Evolutionary conservation across 2,329 filamentous ascomycete species (phyloP).

Genomic region (Acrocalymma vagum): DNA sequence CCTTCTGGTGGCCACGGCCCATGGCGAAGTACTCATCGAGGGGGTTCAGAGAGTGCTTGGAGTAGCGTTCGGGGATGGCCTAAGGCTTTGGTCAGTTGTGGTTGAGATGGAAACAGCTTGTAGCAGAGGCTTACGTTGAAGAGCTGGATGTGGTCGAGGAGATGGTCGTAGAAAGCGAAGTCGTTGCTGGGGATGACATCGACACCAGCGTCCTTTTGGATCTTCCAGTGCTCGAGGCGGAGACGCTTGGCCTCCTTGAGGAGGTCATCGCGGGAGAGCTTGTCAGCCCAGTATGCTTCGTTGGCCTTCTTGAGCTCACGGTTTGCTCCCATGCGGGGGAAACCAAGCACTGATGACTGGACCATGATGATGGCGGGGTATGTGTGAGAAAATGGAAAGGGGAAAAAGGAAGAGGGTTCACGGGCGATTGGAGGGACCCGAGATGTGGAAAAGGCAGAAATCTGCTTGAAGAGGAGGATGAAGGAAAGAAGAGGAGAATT

Average conservation of each 20-base stretch:
- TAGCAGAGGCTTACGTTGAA: conserved; percentile 75
- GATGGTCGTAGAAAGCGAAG: conserved; percentile 98
- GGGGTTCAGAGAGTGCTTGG: conserved; percentile 83
- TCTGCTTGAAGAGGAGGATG: no score
- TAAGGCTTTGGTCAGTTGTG: conserved; percentile 50
- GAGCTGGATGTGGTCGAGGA: conserved; percentile 97
- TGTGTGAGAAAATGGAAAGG: conserved; percentile 15
- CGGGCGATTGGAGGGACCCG: neutral
- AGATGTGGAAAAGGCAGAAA: no score
- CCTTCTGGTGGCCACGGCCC: conserved; percentile 98
- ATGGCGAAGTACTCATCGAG: conserved; percentile 99
- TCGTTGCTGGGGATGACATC: conserved; percentile 99
- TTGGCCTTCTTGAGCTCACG: conserved; percentile 99
- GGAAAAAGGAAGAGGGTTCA: conserved; percentile 8
- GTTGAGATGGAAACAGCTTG: conserved; percentile 16
- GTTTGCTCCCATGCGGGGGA: conserved; percentile 97
- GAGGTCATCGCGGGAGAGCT: conserved; percentile 90
- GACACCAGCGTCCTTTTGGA: conserved; percentile 98
- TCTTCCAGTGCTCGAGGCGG: conserved; percentile 97
- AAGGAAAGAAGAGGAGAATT: conserved; percentile 2
- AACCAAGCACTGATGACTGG: conserved; percentile 83
- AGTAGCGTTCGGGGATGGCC: conserved; percentile 93
- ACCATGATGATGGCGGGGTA: conserved; percentile 52
- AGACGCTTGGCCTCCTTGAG: conserved; percentile 96
- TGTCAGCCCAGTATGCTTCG: conserved; percentile 96